Conservation (phyloP, 345 rosid species). For the Litchi chinensis region DNA sequence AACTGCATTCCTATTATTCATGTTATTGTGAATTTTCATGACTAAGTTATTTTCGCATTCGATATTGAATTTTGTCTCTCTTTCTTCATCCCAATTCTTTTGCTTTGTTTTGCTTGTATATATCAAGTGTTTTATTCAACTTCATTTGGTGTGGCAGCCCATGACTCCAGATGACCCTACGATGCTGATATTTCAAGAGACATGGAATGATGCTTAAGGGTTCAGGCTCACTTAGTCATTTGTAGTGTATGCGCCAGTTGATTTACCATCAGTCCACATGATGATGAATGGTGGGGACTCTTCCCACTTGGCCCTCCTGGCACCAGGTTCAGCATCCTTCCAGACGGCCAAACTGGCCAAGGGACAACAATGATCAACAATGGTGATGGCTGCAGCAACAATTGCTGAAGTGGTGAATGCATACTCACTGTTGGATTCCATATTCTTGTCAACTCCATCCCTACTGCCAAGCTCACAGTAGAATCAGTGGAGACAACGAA, state of each 20-base stretch:
- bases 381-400: too few relatives aligned
- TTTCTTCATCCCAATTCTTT: neutral
- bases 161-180: constrained; percentile 31
- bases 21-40: constrained; percentile 41
- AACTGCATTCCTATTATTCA: constrained; percentile 56
- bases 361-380: constrained; percentile 18
- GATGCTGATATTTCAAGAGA: constrained; percentile 68
- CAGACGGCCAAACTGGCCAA: constrained; percentile 25
- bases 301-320: constrained; percentile 43
- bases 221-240: constrained; percentile 23
- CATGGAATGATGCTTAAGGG: constrained; percentile 56
- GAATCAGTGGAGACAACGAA: constrained; percentile 65
- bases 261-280: constrained; percentile 28
- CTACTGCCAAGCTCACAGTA: constrained; percentile 45
- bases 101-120: neutral
- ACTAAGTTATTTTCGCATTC: neutral
- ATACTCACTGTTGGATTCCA: constrained; percentile 60
- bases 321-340: constrained; percentile 58
- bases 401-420: constrained; percentile 36
- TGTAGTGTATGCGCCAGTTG: constrained; percentile 59
- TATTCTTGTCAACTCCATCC: constrained; percentile 51
- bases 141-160: constrained; percentile 32
- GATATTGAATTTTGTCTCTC: neutral
- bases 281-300: constrained; percentile 59
- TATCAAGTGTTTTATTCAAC: neutral